phyloP scores from a whole-genome alignment of 2,329 filamentous ascomycete genomes.

The Calonectria leucothoes region DNA sequence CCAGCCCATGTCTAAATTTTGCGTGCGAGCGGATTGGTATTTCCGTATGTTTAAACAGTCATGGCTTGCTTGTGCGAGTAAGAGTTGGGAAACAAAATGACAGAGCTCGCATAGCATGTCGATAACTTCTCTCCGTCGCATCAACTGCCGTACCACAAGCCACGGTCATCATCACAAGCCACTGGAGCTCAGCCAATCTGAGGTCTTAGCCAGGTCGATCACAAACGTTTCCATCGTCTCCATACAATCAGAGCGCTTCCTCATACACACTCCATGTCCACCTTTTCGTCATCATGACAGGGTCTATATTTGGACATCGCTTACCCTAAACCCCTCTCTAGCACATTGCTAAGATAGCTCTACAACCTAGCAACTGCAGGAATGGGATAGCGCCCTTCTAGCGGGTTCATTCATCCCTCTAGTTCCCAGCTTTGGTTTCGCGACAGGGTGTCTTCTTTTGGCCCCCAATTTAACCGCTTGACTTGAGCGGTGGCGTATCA shows the following conservation, averaged over 20 bases:
- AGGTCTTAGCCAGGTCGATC: background rate
- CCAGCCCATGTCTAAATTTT: background rate
- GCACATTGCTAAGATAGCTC: background rate
- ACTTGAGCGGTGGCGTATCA: background rate
- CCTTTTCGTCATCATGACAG: conserved; percentile 1
- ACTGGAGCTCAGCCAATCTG: background rate
- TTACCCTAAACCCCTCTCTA: background rate
- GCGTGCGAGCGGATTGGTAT: background rate
- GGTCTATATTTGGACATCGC: background rate
- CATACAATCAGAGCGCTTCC: background rate
- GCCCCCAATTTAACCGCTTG: background rate
- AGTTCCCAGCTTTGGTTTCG: background rate
- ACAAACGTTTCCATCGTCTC: background rate
- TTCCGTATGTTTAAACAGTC: too few relatives aligned
- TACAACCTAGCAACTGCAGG: background rate
- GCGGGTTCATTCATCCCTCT: background rate
- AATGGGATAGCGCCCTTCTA: background rate
- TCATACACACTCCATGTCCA: background rate
- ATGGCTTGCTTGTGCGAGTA: background rate
- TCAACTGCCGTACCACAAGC: background rate
- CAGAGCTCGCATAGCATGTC: background rate
- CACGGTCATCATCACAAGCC: background rate
- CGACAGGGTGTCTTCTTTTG: background rate
- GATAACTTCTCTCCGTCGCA: too few relatives aligned
- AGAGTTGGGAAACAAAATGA: background rate